Evolutionary conservation across 2,329 filamentous ascomycete species (phyloP).

Genomic region (Remersonia thermophila): DNA sequence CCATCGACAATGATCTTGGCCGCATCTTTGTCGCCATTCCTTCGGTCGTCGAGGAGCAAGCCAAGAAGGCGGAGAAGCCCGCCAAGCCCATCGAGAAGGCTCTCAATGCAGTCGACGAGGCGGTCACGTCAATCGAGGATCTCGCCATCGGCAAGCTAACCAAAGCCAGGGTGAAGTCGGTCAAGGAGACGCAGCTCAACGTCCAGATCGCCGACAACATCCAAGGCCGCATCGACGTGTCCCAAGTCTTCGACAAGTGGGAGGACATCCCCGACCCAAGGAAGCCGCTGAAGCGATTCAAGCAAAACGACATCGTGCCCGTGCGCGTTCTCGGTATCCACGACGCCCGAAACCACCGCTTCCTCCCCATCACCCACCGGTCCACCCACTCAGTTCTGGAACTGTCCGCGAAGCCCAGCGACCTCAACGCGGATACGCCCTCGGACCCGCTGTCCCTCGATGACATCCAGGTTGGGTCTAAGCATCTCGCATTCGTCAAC

Average conservation of each 20-base stretch:
- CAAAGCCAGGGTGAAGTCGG: constrained; percentile 66
- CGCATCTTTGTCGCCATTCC: constrained; percentile 50
- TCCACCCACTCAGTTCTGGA: constrained; percentile 75
- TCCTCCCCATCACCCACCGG: constrained; percentile 81
- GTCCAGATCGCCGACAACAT: constrained; percentile 78
- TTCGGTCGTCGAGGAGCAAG: constrained; percentile 33
- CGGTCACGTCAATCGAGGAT: constrained; percentile 54
- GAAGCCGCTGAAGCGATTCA: constrained; percentile 64
- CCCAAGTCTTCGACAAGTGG: constrained; percentile 80
- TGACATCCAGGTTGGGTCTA: constrained; percentile 58
- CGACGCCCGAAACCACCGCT: constrained; percentile 79
- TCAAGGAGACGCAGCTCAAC: constrained; percentile 88
- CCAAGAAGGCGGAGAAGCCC: constrained; percentile 27
- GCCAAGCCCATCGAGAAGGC: constrained; percentile 26
- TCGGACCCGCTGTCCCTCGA: constrained; percentile 51
- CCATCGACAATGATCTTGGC: constrained; percentile 56
- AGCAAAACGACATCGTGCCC: constrained; percentile 54
- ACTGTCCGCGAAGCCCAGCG: constrained; percentile 66
- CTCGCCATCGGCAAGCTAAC: constrained; percentile 59
- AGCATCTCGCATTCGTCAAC: constrained; percentile 77
- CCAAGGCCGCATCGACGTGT: constrained; percentile 85
- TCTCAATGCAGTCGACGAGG: constrained; percentile 47
- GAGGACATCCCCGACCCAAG: constrained; percentile 77
- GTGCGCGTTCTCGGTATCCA: constrained; percentile 79
- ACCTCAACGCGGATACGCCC: constrained; percentile 35